A percentile compares a stretch with the other conserved stretches of the same genome.
These are phyloP conservation scores for Xylariaceae sp. DNA, from an alignment of 2,329 filamentous ascomycete species.

Conservation along the genomic window DNA sequence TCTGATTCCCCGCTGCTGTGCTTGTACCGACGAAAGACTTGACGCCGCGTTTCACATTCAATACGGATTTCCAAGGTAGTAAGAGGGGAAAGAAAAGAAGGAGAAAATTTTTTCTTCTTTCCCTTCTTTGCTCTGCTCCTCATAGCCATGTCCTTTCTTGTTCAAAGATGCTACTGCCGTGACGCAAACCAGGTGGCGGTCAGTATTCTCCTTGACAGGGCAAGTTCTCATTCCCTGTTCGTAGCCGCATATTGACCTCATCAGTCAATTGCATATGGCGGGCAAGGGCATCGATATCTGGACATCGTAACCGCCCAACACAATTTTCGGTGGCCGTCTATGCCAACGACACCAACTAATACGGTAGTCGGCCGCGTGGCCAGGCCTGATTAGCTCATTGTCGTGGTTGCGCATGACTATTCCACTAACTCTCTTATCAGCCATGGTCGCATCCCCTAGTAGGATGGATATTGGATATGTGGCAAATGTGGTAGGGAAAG, in stretches of 20 bases:
- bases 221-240: constrained; percentile 9
- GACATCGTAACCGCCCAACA: constrained; percentile 13
- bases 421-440: constrained; percentile 2
- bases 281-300: constrained; percentile 11
- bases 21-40: constrained; percentile 1
- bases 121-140: constrained; percentile 3
- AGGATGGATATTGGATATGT: constrained; percentile 8
- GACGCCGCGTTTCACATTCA: constrained; percentile 4
- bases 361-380: constrained; percentile 9
- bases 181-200: constrained; percentile 12
- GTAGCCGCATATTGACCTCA: constrained; percentile 12
- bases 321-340: not conserved
- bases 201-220: constrained; percentile 11
- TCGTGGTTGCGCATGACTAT: constrained; percentile 16
- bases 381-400: constrained; percentile 8
- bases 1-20: constrained; percentile 2
- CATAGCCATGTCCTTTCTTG: constrained; percentile 7
- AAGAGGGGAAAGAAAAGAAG: not conserved
- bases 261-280: constrained; percentile 10
- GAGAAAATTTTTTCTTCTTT: not conserved
- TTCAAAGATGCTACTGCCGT: constrained; percentile 4
- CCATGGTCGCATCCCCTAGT: constrained; percentile 1
- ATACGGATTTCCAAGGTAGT: constrained; percentile 11
- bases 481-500: constrained; percentile 15
- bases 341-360: constrained; percentile 10